Evolutionary conservation across 2,329 filamentous ascomycete species (phyloP).

Genomic region (Pseudocercospora crystallina): DNA sequence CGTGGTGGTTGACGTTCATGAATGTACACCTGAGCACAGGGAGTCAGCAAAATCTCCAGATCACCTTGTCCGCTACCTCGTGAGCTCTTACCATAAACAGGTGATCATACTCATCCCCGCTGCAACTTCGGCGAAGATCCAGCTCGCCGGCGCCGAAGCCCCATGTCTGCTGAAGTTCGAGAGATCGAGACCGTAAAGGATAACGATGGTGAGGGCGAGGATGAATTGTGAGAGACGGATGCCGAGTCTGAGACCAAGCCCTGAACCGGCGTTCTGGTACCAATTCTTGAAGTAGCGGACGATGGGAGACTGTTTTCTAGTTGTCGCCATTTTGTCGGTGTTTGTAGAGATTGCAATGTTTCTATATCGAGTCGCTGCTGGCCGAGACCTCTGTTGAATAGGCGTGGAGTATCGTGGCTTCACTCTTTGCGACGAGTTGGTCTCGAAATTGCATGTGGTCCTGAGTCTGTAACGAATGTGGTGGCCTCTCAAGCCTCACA

Average conservation of each 20-base stretch:
- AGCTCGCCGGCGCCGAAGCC: background rate
- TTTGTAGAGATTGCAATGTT: too few species aligned
- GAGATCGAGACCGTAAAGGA: slow-evolving; percentile 6
- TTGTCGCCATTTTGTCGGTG: too few species aligned
- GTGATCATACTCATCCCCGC: slow-evolving; percentile 4
- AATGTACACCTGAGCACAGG: background rate
- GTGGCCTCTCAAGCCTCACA: too few species aligned
- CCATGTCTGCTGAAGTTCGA: background rate
- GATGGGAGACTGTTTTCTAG: background rate
- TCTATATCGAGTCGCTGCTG: too few species aligned
- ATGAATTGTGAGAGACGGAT: slow-evolving; percentile 3
- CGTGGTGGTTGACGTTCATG: background rate
- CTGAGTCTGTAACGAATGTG: too few species aligned
- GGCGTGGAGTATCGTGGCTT: too few species aligned
- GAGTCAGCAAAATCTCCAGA: too few species aligned
- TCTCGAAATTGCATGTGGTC: too few species aligned
- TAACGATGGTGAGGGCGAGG: slow-evolving; percentile 8
- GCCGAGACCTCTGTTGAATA: too few species aligned
- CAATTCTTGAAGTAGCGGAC: slow-evolving; percentile 7
- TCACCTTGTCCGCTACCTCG: too few species aligned
- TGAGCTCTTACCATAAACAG: slow-evolving; percentile 5
- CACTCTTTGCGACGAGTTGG: too few species aligned
- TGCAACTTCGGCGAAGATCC: slow-evolving; percentile 11
- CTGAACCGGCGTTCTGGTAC: slow-evolving; percentile 8
- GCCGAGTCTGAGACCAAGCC: slow-evolving; percentile 9